Base-by-base conservation (phyloP, 495 filamentous ascomycete genomes). In the Annulohypoxylon stygium region DNA sequence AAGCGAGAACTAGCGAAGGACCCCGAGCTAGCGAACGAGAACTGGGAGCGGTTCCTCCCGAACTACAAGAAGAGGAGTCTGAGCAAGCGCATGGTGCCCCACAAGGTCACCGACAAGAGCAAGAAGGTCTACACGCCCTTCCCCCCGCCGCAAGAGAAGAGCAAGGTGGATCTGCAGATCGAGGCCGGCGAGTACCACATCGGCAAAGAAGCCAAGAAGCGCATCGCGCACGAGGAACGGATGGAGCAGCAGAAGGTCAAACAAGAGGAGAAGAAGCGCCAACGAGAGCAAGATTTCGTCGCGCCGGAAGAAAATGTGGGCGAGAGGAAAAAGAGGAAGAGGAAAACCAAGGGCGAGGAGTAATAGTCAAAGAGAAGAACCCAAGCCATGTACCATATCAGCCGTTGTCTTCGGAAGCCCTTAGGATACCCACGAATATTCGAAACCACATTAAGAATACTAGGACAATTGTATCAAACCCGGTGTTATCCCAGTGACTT, bases 131-230 rank as follows among this genome's bases (percentile, higher is more conserved):
- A 97, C 84, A 98, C 95, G 58, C 93, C 92, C 23, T 91, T 90
- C 85, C 88, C 86, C 57, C 85, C 87, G 36, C 80, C 84, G 34
- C 75, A 81, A 53, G 82, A 85, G 70, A 81, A 81, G 64, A 97
- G 94, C 88, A 99, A 98, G 89, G 88, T 99, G 69, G 96, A 99
- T 81, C 83, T 96, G 79, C 95, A 98, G 87, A 96, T 98, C 83
- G 96, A 99, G 88, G 94, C 89, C 75, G 97, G 97, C 78, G 96
- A 98, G 84, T 98, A 96, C 83, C 98, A 98, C 83, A 82, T 98
- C 77, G 89, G 89, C 61, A 97, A 97, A 86, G 89, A 96, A 77
- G 94, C 93, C 55, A 97, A 94, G 86, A 93, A 97, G 70, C 86
- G 95, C 58, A 92, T 88, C 61, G 89, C 85, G 60, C 90, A 91